Conservation (phyloP, 202 grass and related monocot genomes). For the Carex arenaria region DNA sequence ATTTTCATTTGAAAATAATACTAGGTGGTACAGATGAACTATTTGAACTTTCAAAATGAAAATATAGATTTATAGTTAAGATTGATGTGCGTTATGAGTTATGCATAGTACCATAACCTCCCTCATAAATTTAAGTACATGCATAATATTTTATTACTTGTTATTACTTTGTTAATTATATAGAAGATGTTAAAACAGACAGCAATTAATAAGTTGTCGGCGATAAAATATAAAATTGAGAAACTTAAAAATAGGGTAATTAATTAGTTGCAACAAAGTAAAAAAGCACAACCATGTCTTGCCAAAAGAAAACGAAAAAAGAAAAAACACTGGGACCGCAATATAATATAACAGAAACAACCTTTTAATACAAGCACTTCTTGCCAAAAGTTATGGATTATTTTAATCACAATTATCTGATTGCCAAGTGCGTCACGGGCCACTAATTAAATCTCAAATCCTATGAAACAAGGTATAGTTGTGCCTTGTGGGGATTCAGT, state of each 20-base stretch:
- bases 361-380: neutral
- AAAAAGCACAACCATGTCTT: neutral
- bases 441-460: neutral
- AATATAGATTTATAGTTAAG: too few relatives aligned
- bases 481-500: neutral
- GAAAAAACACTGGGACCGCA: neutral
- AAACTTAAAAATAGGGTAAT: neutral
- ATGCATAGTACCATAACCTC: too few relatives aligned
- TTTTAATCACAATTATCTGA: neutral
- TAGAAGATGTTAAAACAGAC: neutral
- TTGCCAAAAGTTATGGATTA: neutral
- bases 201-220: neutral
- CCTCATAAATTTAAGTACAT: too few relatives aligned
- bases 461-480: neutral
- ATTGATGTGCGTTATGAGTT: too few relatives aligned
- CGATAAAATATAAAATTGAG: neutral
- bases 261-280: slow-evolving; percentile 5
- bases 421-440: neutral
- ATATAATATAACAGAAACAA: neutral
- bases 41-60: too few relatives aligned
- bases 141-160: too few relatives aligned
- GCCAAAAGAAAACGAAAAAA: neutral
- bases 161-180: neutral
- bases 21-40: too few relatives aligned
- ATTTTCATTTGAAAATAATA: too few relatives aligned